Base-by-base conservation (phyloP, 2,329 filamentous ascomycete species). In the Fusarium coffeatum region DNA sequence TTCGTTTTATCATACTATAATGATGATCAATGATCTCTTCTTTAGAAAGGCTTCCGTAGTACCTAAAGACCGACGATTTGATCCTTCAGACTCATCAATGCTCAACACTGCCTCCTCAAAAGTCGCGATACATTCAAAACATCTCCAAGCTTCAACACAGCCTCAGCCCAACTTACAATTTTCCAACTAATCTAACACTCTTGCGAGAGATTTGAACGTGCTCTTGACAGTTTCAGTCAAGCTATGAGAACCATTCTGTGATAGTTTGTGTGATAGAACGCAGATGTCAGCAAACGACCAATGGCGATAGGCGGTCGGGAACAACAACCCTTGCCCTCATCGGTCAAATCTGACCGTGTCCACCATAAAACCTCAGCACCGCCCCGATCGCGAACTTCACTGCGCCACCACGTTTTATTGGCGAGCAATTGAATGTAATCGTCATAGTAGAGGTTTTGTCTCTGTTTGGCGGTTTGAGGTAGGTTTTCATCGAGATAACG, bases 331-430 rank as follows among this genome's bases (percentile, higher is more conserved):
- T 53, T 20, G 30, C 18, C 9, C 15, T 49, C 20, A n/a, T 53
- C 55, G 55, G 55, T 42, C 15, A 53, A 57, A 32, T 42, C 34
- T 57, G 15, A 37, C 55, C 55, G 55, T 32, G 27, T 47, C 41
- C 51, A 47, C 28, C 40, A 47, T 30, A 18, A 41, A 27, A 51
- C 23, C 25, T 57, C 34, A 57, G 55, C 46, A 53, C 47, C 34
- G 37, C 47, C 46, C 37, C 25, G 22, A 50, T 53, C 27, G 7
- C 18, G 22, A 42, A 42, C 4, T 22, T 34, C 32, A 42, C 55
- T 63, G 55, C 41, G 25, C 27, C 47, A 45, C 57, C 18, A 25
- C 18, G 16, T 54, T 45, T 16, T 27, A 57, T 53, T 57, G 34
- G 46, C 13, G 34, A 25, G 4, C 3, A 28, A 30, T n/a, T 22